Evolutionary conservation across 495 filamentous ascomycete genomes (phyloP).

Genomic region (Aspergillus ostianus): DNA sequence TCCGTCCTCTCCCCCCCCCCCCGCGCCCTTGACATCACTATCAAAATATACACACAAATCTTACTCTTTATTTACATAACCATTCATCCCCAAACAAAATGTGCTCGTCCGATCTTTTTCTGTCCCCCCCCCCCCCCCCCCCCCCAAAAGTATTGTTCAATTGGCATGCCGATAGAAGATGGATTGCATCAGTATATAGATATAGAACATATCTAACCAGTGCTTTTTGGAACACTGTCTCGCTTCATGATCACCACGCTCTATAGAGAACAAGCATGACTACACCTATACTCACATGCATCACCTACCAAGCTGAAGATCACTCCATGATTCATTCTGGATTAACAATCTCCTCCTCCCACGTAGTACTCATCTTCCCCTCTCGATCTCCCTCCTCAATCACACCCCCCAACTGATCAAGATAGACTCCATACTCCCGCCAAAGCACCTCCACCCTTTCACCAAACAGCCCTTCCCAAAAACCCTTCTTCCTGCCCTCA

Average conservation of each 20-base stretch:
- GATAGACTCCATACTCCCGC: slow-evolving; percentile 61
- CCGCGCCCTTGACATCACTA: no score
- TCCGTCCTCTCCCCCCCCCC: no score
- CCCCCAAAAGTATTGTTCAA: not conserved
- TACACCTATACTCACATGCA: no score
- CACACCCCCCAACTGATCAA: slow-evolving; percentile 23
- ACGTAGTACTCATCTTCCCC: slow-evolving; percentile 17
- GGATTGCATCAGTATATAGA: not conserved
- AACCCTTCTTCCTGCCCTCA: slow-evolving; percentile 51
- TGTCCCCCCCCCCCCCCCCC: no score
- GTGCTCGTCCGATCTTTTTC: no score
- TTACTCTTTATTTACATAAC: no score
- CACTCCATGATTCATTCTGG: slow-evolving; percentile 4
- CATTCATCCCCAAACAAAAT: no score
- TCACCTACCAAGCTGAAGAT: no score
- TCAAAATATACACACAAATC: no score
- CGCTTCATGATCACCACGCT: no score
- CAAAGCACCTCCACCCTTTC: slow-evolving; percentile 65
- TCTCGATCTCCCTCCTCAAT: not conserved
- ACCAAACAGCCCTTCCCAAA: slow-evolving; percentile 73
- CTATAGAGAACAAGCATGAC: no score
- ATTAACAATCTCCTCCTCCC: slow-evolving; percentile 33
- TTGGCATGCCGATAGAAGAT: not conserved
- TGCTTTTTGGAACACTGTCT: not conserved
- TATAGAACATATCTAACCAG: not conserved